Base-by-base conservation (phyloP, 2,329 filamentous ascomycete species). In the Fusarium luffae region DNA sequence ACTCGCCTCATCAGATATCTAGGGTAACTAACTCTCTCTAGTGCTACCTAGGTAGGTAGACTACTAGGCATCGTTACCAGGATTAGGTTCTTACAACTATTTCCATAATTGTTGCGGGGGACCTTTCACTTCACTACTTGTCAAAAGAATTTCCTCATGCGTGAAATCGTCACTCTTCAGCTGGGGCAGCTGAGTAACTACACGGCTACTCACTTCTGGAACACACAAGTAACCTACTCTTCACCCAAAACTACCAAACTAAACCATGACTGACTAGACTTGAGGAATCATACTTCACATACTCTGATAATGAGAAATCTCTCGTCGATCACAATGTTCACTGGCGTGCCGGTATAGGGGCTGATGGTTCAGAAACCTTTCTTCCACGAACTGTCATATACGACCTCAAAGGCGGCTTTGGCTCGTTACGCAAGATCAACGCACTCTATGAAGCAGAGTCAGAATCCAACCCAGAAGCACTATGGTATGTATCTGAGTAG, bases 261-360 rank as follows among this genome's bases (percentile, higher is more conserved):
- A 11, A 16, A 5, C 10, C n/a, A 16, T 18, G 4, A 14, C 72
- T 72, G 10, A 74, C 44, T 6, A 21, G 13, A 13, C 8, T 3
- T 13, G 68, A 97, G 92, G 96, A 99, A 85, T 97, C 95, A 2
- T 99, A 99, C 81, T 98, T 98, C 77, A 98, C 94, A 16, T 98
- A 98, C 76, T 85, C 85, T 3, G 83, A 87, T 47, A 66, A 80
- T n/a, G 76, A 78, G 13, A 63, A 74, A 16, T 74, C 79, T 0
- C 66, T 65, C 4, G 68, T 83, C 2, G 78, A 82, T 44, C 84
- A 90, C 67, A 84, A 92, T 77, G 85, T 98, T 52, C 93, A 97
- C 78, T 99, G 97, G 82, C 88, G 95, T 18, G 86, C 92, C 0
- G 96, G 96, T 4, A 78, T 97, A 62, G 93, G 92, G 21, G 89